A percentile compares a stretch with the other conserved stretches of the same genome.
Conservation (phyloP, 1,139 yeast genomes). For the Taphrina wiesneri region DNA sequence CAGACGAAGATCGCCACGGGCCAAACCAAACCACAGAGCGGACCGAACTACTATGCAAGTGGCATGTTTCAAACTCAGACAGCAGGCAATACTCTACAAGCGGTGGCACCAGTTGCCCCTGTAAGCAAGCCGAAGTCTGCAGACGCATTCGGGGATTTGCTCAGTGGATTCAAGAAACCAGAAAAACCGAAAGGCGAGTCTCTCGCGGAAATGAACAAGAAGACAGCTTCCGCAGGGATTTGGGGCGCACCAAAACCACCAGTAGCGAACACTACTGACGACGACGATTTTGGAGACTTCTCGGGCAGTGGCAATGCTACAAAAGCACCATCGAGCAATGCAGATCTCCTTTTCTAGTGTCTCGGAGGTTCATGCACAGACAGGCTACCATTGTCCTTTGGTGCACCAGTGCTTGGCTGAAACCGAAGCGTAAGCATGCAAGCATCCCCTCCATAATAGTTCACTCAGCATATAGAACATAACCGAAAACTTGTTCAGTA, state of each 20-base stretch:
- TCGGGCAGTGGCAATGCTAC: conserved; percentile 24
- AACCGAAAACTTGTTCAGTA: background rate
- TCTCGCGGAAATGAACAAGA: conserved; percentile 30
- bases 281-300: conserved; percentile 32
- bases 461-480: background rate
- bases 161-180: conserved; percentile 27
- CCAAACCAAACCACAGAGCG: background rate
- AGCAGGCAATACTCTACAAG: conserved; percentile 17
- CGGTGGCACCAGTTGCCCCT: background rate
- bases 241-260: conserved; percentile 19
- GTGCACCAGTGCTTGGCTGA: background rate
- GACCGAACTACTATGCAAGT: conserved; percentile 31
- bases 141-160: conserved; percentile 30
- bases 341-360: conserved; percentile 19
- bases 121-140: conserved; percentile 5
- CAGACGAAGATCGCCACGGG: background rate
- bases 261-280: conserved; percentile 1
- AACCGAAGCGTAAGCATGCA: background rate
- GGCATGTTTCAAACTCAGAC: conserved; percentile 29
- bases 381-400: no score
- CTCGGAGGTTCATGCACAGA: no score
- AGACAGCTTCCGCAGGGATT: conserved; percentile 30
- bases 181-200: conserved; percentile 26
- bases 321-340: conserved; percentile 7
- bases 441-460: background rate